A percentile compares a stretch with the other conserved stretches of the same genome.
phyloP scores from a whole-genome alignment of 2,329 filamentous ascomycete genomes.

The Nannizziopsis arthrosporioides region DNA sequence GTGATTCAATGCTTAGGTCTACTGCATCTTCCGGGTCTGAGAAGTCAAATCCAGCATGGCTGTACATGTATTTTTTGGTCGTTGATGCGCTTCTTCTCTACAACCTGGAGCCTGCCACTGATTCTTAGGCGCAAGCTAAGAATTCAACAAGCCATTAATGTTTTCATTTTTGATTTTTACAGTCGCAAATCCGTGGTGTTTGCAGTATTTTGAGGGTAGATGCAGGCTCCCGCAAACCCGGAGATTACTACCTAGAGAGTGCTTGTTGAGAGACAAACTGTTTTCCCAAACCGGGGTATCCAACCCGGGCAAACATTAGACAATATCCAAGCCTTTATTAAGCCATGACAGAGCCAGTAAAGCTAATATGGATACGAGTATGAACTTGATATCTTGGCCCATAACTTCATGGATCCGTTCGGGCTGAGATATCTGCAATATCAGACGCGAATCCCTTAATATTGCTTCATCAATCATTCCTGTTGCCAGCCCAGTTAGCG shows the following conservation, averaged over 20 bases:
- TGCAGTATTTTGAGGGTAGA: slow-evolving; percentile 4
- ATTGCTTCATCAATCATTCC: too few relatives aligned
- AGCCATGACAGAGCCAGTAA: background rate
- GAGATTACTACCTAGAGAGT: background rate
- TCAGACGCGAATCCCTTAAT: too few relatives aligned
- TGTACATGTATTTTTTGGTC: too few relatives aligned
- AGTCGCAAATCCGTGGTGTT: background rate
- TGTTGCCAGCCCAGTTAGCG: too few relatives aligned
- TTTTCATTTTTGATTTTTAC: background rate
- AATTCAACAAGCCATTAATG: background rate
- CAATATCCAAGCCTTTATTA: background rate
- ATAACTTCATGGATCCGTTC: too few relatives aligned
- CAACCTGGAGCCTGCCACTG: too few relatives aligned
- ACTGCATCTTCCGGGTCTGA: too few relatives aligned
- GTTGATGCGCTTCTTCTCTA: too few relatives aligned
- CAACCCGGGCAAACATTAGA: slow-evolving; percentile 3
- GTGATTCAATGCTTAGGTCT: too few relatives aligned
- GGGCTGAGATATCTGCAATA: too few relatives aligned
- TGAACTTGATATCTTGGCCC: too few relatives aligned
- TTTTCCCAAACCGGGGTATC: background rate
- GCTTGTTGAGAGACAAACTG: slow-evolving; percentile 8
- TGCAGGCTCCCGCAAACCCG: slow-evolving; percentile 11
- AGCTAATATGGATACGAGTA: background rate
- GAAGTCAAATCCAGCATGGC: too few relatives aligned
- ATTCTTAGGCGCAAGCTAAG: background rate